These are phyloP conservation scores for Pichia gijzeniarum DNA, from an alignment of 805 yeast species.

Conservation along the genomic window DNA sequence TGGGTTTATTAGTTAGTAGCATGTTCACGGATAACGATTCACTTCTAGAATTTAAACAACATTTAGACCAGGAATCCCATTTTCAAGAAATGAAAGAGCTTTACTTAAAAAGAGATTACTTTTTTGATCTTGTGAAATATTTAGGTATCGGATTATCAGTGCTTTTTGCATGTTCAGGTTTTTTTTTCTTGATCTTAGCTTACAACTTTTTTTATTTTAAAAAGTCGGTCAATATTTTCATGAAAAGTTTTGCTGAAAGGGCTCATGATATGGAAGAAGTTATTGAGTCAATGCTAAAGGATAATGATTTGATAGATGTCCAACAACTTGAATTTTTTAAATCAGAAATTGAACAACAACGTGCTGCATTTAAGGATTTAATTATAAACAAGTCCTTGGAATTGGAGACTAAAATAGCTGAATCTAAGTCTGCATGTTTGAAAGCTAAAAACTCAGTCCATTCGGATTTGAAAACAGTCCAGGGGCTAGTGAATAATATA, in stretches of 20 bases:
- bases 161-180: background rate
- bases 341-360: slow-evolving; percentile 8
- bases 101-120: slow-evolving; percentile 9
- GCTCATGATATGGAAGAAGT: slow-evolving; percentile 10
- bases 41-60: slow-evolving; percentile 5
- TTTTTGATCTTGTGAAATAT: background rate
- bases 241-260: background rate
- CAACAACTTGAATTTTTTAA: slow-evolving; percentile 5
- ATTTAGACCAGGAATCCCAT: slow-evolving; percentile 6
- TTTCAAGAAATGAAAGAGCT: slow-evolving; percentile 8
- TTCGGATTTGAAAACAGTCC: slow-evolving; percentile 1
- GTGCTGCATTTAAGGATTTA: slow-evolving; percentile 1
- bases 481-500: background rate
- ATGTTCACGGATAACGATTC: slow-evolving; percentile 2
- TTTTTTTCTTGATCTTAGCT: background rate
- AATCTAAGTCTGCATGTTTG: slow-evolving; percentile 2
- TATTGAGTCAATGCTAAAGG: slow-evolving; percentile 12
- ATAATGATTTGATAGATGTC: slow-evolving; percentile 2
- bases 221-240: background rate
- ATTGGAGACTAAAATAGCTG: slow-evolving; percentile 5
- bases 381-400: slow-evolving; percentile 6
- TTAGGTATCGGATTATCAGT: background rate
- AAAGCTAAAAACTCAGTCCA: slow-evolving; percentile 6
- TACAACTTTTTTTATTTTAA: background rate
- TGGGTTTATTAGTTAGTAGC: background rate